Evolutionary conservation across 805 yeast species (phyloP).

Genomic region (Cyberlindnera maclurae): DNA sequence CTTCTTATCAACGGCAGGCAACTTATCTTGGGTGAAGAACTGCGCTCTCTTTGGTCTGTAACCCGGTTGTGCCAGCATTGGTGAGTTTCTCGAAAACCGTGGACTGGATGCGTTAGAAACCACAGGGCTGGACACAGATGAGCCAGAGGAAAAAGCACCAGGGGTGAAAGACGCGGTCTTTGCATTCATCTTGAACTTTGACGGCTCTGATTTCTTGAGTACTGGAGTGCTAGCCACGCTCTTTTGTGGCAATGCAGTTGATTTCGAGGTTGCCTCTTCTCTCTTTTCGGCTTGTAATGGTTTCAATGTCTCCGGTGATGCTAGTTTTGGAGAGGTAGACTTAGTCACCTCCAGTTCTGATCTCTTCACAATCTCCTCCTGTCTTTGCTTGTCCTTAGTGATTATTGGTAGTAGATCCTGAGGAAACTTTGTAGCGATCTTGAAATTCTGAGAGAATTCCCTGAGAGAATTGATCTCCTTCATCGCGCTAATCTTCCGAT

Average conservation of each 20-base stretch:
- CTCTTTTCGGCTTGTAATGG: not conserved
- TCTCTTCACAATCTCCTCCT: constrained; percentile 45
- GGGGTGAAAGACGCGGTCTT: constrained; percentile 64
- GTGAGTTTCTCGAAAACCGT: constrained; percentile 16
- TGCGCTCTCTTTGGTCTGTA: constrained; percentile 7
- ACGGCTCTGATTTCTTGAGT: constrained; percentile 1
- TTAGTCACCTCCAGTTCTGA: constrained; percentile 8
- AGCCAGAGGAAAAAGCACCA: constrained; percentile 13
- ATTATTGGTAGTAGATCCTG: constrained; percentile 59
- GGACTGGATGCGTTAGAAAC: constrained; percentile 12
- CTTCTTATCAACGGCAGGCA: constrained; percentile 24
- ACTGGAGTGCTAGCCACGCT: constrained; percentile 6
- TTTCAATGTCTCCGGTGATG: constrained; percentile 10
- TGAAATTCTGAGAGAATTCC: constrained; percentile 76
- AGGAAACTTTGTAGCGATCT: constrained; percentile 49
- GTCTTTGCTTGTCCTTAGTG: constrained; percentile 60
- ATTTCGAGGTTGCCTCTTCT: not conserved
- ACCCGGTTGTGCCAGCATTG: constrained; percentile 14
- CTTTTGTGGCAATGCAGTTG: not conserved
- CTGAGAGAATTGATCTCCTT: constrained; percentile 63
- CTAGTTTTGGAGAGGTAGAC: constrained; percentile 12
- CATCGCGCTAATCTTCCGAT: constrained; percentile 39
- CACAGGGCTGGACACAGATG: constrained; percentile 9
- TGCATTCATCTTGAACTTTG: constrained; percentile 56
- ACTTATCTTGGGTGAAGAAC: constrained; percentile 17